Conservation (phyloP, 148 eudicot genomes). For the Linanthus parryae region DNA sequence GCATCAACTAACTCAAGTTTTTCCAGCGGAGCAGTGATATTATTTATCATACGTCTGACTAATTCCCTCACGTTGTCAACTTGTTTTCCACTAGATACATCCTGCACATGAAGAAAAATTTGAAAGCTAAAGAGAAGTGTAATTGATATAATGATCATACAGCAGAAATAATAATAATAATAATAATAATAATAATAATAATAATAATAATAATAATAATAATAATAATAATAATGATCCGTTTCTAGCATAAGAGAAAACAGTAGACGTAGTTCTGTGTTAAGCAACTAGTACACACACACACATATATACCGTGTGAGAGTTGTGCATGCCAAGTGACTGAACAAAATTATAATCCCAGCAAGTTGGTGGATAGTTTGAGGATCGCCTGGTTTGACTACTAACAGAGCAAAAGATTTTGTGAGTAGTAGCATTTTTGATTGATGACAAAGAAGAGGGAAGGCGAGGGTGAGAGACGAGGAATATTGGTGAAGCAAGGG, state of each 20-base stretch:
- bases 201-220: background rate
- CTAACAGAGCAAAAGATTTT: too few relatives aligned
- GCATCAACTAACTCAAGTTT: conserved; percentile 24
- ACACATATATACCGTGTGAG: background rate
- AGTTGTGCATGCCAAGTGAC: too few relatives aligned
- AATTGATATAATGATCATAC: background rate
- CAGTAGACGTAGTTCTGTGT: too few relatives aligned
- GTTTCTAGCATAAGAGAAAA: too few relatives aligned
- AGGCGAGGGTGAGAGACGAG: too few relatives aligned
- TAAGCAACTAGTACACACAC: background rate
- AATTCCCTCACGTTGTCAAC: too few relatives aligned
- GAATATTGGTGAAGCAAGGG: too few relatives aligned
- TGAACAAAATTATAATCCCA: background rate
- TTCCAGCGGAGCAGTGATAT: conserved; percentile 4
- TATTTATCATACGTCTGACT: too few relatives aligned
- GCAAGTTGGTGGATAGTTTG: background rate
- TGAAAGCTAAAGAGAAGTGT: background rate
- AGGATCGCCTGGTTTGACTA: conserved; percentile 1
- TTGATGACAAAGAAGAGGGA: too few relatives aligned
- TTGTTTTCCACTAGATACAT: background rate
- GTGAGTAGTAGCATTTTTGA: too few relatives aligned
- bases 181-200: background rate
- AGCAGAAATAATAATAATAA: background rate
- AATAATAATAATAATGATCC: background rate
- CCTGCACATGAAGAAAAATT: background rate